Evolutionary conservation across 768 basidiomycete species (phyloP).

Genomic region (Tylopilus subfusipes): DNA sequence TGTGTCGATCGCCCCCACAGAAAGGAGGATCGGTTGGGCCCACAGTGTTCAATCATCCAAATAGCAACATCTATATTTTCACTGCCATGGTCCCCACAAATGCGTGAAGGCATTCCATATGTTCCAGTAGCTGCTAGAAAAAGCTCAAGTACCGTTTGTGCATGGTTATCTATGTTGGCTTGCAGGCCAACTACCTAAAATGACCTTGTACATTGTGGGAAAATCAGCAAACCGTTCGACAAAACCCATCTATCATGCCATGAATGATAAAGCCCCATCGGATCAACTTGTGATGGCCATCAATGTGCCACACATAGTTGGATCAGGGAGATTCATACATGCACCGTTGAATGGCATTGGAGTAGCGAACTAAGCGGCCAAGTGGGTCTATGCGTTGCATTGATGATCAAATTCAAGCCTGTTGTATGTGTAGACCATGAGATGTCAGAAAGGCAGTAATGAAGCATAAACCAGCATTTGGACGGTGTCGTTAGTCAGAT

Average conservation of each 20-base stretch:
- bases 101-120: slow-evolving; percentile 21
- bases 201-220: no score
- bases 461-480: slow-evolving; percentile 16
- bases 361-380: background rate
- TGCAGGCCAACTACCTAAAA: slow-evolving; percentile 15
- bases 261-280: slow-evolving; percentile 25
- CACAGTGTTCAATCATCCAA: slow-evolving; percentile 27
- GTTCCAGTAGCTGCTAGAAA: slow-evolving; percentile 16
- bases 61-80: slow-evolving; percentile 29
- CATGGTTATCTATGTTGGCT: slow-evolving; percentile 26
- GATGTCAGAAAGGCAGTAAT: slow-evolving; percentile 11
- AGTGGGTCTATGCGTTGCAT: slow-evolving; percentile 11
- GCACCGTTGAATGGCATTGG: background rate
- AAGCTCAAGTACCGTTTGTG: slow-evolving; percentile 22
- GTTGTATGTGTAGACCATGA: slow-evolving; percentile 14
- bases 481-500: no score
- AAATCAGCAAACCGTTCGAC: slow-evolving; percentile 19
- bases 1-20: slow-evolving; percentile 36
- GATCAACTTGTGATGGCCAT: slow-evolving; percentile 25
- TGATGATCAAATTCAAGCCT: background rate
- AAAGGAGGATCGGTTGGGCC: slow-evolving; percentile 23
- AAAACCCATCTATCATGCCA: slow-evolving; percentile 29
- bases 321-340: slow-evolving; percentile 8
- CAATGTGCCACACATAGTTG: slow-evolving; percentile 23
- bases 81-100: slow-evolving; percentile 28